Evolutionary conservation across 169 alveolate genomes (phyloP).

Genomic region (Eimeria praecox): DNA sequence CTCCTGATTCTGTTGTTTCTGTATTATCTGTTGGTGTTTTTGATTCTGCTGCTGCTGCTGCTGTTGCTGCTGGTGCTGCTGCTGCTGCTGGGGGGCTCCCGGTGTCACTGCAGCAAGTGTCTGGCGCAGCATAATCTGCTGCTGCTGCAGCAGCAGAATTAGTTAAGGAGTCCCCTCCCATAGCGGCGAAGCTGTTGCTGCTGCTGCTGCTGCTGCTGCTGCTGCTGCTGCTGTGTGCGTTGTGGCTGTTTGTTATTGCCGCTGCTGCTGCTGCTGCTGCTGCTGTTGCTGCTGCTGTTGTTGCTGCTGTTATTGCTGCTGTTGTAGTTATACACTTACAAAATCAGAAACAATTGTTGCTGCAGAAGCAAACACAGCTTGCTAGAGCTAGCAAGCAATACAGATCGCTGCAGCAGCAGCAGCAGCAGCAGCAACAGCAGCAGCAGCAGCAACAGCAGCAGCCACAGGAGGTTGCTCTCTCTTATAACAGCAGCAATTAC

Average conservation of each 20-base stretch:
- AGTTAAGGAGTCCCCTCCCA: not conserved
- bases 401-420: constrained; percentile 4
- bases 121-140: not conserved
- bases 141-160: constrained; percentile 28
- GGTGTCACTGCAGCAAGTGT: no score
- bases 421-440: constrained; percentile 47
- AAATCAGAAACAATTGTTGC: not conserved
- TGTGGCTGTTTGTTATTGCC: not conserved
- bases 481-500: not conserved
- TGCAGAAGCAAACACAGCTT: not conserved
- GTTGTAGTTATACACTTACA: not conserved
- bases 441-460: constrained; percentile 27
- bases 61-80: no score
- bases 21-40: not conserved
- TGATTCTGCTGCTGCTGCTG: not conserved
- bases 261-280: constrained; percentile 14
- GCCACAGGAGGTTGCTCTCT: not conserved
- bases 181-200: not conserved
- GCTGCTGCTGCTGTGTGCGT: constrained; percentile 39
- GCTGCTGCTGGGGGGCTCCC: not conserved
- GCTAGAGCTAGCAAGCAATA: not conserved
- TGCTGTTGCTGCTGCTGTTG: not conserved
- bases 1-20: no score
- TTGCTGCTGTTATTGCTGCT: not conserved
- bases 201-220: constrained; percentile 48